These are phyloP conservation scores for Paramarasmius palmivorus DNA, from an alignment of 1,284 basidiomycete genomes.

Conservation along the genomic window DNA sequence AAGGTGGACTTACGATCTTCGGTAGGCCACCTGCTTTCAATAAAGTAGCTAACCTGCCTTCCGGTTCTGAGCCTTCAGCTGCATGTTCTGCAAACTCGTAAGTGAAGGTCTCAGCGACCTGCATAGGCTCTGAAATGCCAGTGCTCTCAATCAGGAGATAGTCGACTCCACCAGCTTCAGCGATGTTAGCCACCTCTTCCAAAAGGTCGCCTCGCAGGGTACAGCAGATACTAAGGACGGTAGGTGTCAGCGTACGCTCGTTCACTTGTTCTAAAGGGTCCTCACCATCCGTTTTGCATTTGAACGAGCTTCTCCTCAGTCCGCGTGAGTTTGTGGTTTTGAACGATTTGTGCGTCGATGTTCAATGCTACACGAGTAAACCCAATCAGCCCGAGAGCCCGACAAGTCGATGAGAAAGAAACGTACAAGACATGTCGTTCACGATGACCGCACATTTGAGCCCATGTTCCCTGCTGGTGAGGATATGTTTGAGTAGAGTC, in stretches of 20 bases:
- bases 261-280: too few species aligned
- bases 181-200: background rate
- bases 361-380: background rate
- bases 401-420: background rate
- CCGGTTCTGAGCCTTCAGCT: background rate
- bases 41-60: background rate
- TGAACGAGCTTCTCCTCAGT: slow-evolving; percentile 1
- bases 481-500: background rate
- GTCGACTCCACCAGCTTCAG: background rate
- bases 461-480: background rate
- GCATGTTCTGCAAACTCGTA: background rate
- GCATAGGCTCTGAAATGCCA: background rate
- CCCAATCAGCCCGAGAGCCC: background rate
- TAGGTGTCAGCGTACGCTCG: too few species aligned
- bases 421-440: background rate
- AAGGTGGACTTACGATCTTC: background rate
- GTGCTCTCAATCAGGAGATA: slow-evolving; percentile 1
- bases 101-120: slow-evolving; percentile 2
- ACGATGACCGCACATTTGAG: background rate
- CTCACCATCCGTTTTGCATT: background rate
- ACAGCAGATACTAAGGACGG: slow-evolving; percentile 2
- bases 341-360: background rate
- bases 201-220: background rate
- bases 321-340: background rate
- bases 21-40: background rate